These are phyloP conservation scores for Arachis stenosperma DNA, from an alignment of 306 rosid species.

Conservation along the genomic window DNA sequence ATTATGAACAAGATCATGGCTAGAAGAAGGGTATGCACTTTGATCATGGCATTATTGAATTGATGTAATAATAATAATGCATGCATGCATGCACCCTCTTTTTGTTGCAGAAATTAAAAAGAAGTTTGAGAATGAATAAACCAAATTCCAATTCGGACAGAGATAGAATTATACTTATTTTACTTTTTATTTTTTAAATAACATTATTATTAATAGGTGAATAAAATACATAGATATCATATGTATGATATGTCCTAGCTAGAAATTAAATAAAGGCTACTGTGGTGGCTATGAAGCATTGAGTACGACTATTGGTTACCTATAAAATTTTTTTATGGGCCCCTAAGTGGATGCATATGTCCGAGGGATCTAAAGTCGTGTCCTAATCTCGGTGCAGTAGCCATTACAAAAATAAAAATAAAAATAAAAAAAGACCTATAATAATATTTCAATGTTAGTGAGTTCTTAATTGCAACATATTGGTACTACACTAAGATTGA, in stretches of 20 bases:
- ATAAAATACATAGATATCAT: neutral
- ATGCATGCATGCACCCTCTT: neutral
- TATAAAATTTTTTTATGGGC: conserved; percentile 9
- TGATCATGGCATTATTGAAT: neutral
- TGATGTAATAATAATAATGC: neutral
- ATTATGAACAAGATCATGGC: conserved; percentile 13
- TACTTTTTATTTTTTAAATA: neutral
- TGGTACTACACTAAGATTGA: neutral
- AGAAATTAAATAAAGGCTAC: neutral
- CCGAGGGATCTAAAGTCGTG: neutral
- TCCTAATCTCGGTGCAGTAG: conserved; percentile 4
- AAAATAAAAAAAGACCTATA: too few relatives aligned
- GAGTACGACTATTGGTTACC: neutral
- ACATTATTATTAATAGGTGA: neutral
- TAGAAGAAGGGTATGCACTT: conserved; percentile 3
- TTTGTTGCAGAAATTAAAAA: neutral
- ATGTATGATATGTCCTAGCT: neutral
- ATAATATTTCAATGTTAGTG: neutral
- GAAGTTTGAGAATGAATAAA: neutral
- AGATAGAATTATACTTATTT: neutral
- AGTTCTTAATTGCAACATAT: neutral
- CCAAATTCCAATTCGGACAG: neutral
- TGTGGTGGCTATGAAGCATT: neutral
- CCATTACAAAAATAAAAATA: neutral
- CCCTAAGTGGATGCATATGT: conserved; percentile 34